Evolutionary conservation across 2,329 filamentous ascomycete genomes (phyloP), one percentile per base, ranked within the genome.

Genomic region (Sclerotinia spermophila): DNA sequence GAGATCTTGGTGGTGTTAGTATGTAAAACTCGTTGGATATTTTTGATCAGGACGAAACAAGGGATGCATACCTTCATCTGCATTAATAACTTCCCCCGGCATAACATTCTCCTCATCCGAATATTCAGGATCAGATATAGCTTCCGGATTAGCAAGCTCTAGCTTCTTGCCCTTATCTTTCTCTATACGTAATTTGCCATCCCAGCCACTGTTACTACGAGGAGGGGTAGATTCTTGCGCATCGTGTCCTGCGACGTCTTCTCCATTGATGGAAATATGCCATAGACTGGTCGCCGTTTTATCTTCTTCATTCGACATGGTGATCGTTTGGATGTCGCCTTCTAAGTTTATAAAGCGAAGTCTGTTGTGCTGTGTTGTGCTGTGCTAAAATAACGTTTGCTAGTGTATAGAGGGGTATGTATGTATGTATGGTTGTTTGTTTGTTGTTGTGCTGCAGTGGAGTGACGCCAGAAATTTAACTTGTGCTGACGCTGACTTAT

Each of bases 101-200:
- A 92, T 82, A 30, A 90, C 85, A 72, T 90, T 87, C 73, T 89
- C 87, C 17, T 89, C 87, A 74, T 92, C 94, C 24, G 92, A 96
- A 79, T 95, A 93, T 70, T 97, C 94, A 0, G 92, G 89, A 77
- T 97, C 94, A 58, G 91, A 92, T 67, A 97, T 81, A 15, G 92
- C 92, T 78, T 96, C 93, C 3, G 93, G 91, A 77, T 97, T 96
- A 35, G 86, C 84, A 61, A 96, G 83, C 44, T 88, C 83, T 2
- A 89, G 85, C 78, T 87, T 90, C 77, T 89, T 89, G 45, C 62
- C 62, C n/a, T 27, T 40, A 11, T 53, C 62, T 19, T 69, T 69
- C 73, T 92, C 89, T 66, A 97, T 82, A 53, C 92, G 86, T 71
- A 95, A 84, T 82, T 95, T 95, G 73, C 92, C 92, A 80, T 95